A percentile compares a stretch with the other conserved stretches of the same genome.
Evolutionary conservation across 2,329 filamentous ascomycete species (phyloP).

Genomic region (Trichoderma sp.): DNA sequence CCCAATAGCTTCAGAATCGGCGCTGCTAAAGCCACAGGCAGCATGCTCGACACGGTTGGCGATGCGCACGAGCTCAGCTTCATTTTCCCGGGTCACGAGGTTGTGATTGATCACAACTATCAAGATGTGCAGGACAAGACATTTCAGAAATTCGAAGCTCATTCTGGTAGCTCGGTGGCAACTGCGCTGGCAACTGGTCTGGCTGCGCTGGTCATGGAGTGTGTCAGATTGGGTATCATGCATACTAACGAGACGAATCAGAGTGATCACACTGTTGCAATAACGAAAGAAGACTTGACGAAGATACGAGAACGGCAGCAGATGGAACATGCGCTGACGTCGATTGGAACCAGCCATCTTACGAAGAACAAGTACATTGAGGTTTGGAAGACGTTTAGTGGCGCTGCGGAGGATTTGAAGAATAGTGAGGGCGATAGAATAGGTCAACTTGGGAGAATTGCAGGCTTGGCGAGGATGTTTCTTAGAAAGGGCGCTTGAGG

Average conservation of each 20-base stretch:
- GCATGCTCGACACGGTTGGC: background rate
- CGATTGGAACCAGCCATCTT: background rate
- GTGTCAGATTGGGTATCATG: background rate
- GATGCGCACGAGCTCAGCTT: background rate
- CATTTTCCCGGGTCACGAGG: background rate
- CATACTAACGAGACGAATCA: background rate
- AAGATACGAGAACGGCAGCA: background rate
- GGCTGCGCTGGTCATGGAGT: slow-evolving; percentile 10
- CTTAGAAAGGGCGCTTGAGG: background rate
- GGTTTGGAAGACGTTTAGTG: background rate
- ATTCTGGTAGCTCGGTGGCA: slow-evolving; percentile 4
- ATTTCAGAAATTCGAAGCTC: background rate
- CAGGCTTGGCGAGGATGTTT: background rate
- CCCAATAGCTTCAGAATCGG: slow-evolving; percentile 5
- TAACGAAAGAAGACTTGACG: background rate
- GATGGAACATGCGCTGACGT: background rate
- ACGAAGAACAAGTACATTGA: slow-evolving; percentile 9
- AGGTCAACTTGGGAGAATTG: background rate
- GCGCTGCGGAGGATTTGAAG: background rate
- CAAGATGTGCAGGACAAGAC: background rate
- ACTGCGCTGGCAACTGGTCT: slow-evolving; percentile 11
- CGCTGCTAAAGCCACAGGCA: background rate
- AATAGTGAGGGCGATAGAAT: background rate
- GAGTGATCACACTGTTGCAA: background rate
- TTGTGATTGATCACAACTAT: background rate